Percentiles rank a stretch among this genome's conserved stretches.
Evolutionary conservation across 2,329 filamentous ascomycete genomes (phyloP).

Genomic region (Cryphonectria naterciae): DNA sequence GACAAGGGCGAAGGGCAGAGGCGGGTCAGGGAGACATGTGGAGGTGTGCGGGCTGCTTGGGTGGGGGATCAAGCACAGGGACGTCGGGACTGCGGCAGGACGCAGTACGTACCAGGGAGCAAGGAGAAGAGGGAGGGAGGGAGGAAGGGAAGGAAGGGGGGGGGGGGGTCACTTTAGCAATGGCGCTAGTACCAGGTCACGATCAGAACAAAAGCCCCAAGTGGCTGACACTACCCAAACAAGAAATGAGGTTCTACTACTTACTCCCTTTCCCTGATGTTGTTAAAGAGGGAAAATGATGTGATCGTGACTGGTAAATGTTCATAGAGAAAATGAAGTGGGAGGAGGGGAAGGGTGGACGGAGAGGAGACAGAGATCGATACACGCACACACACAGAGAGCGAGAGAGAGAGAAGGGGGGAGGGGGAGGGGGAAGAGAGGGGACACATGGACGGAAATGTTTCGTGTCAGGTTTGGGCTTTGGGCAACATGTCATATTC

Average conservation of each 20-base stretch:
- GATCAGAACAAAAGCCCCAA: not conserved
- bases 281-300: not conserved
- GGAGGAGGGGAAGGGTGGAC: not conserved
- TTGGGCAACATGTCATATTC: not conserved
- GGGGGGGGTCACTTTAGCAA: not conserved
- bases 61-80: slow-evolving; percentile 16
- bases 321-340: not conserved
- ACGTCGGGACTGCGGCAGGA: slow-evolving; percentile 19
- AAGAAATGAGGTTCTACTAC: not conserved
- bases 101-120: slow-evolving; percentile 5
- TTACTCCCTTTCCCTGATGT: not conserved
- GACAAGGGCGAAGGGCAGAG: slow-evolving; percentile 12
- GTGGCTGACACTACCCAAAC: not conserved
- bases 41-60: slow-evolving; percentile 21
- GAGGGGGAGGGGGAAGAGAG: not conserved
- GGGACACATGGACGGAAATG: not conserved
- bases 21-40: slow-evolving; percentile 28
- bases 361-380: not conserved
- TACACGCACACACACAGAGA: no score
- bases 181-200: not conserved
- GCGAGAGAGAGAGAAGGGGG: not conserved
- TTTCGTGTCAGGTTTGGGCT: not conserved
- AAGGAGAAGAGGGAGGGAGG: not conserved
- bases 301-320: not conserved
- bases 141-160: not conserved